Conservation (phyloP, 2,329 filamentous ascomycete genomes). For the Hypoxylon sp. region DNA sequence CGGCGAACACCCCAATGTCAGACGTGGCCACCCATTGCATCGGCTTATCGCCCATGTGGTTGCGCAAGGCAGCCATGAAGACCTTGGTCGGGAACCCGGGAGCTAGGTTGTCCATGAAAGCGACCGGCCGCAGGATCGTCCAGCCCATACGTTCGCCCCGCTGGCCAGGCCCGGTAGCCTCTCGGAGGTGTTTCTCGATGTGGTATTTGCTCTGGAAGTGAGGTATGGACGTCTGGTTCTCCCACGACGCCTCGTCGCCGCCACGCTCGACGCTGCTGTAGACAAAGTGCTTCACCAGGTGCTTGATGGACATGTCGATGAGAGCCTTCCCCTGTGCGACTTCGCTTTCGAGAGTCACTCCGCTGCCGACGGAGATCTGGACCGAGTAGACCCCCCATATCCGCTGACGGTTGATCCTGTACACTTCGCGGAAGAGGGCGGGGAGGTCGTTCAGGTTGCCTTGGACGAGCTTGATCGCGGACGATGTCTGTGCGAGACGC, state of each 20-base stretch:
- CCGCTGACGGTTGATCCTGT: conserved; percentile 35
- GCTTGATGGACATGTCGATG: conserved; percentile 63
- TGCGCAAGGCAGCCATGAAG: conserved; percentile 48
- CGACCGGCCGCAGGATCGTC: conserved; percentile 68
- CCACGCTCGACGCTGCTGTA: conserved; percentile 71
- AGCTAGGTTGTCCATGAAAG: conserved; percentile 66
- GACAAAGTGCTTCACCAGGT: conserved; percentile 66
- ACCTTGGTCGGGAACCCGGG: conserved; percentile 48
- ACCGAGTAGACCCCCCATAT: conserved; percentile 71
- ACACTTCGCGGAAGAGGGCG: conserved; percentile 54
- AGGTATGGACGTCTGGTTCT: conserved; percentile 62
- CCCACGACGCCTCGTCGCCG: conserved; percentile 57
- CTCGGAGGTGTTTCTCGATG: conserved; percentile 68
- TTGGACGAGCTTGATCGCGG: conserved; percentile 52
- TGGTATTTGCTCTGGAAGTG: conserved; percentile 69
- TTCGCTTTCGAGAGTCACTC: conserved; percentile 49
- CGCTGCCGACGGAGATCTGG: conserved; percentile 47
- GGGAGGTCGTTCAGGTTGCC: conserved; percentile 63
- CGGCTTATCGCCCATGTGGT: conserved; percentile 45
- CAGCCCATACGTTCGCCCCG: conserved; percentile 57
- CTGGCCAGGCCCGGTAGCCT: conserved; percentile 49
- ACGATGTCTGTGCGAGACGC: conserved; percentile 53
- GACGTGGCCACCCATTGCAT: conserved; percentile 52
- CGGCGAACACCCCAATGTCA: conserved; percentile 57
- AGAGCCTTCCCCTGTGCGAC: conserved; percentile 63